phyloP scores from a whole-genome alignment of 148 eudicot genomes.

The Silene conica region DNA sequence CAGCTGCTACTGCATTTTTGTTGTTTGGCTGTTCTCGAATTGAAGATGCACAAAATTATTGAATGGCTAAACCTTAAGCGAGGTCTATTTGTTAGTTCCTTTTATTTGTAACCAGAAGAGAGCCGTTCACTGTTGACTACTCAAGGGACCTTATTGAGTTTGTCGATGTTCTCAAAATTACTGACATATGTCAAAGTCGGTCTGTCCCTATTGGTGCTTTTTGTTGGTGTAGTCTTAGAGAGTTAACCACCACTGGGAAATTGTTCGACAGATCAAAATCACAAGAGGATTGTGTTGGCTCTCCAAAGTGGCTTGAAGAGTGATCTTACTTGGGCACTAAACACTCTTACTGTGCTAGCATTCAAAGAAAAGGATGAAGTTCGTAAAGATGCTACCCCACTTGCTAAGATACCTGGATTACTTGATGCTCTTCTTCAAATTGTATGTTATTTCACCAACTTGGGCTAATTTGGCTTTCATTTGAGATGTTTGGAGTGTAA shows the following conservation, averaged over 20 bases:
- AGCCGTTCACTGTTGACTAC: too few species aligned
- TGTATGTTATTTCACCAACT: slow-evolving; percentile 44
- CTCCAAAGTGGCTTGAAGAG: slow-evolving; percentile 97
- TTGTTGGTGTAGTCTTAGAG: background rate
- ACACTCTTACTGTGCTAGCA: slow-evolving; percentile 79
- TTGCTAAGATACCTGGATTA: slow-evolving; percentile 83
- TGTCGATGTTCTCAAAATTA: background rate
- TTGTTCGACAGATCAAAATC: slow-evolving; percentile 72
- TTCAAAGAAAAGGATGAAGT: slow-evolving; percentile 96
- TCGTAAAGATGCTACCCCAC: slow-evolving; percentile 89
- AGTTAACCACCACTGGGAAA: background rate
- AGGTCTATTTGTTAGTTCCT: background rate
- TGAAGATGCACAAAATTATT: background rate
- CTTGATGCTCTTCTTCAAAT: slow-evolving; percentile 97
- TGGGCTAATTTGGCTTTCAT: background rate
- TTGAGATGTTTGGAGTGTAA: background rate
- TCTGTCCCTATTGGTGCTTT: background rate
- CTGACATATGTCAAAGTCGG: background rate
- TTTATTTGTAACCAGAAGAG: slow-evolving; percentile 1
- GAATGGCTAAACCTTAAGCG: background rate
- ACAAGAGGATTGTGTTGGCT: slow-evolving; percentile 89
- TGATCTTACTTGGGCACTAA: slow-evolving; percentile 92
- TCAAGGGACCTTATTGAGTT: background rate
- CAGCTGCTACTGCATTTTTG: background rate
- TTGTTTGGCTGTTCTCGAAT: background rate